These are phyloP conservation scores for Paracoccidioides lutzii DNA, from an alignment of 2,329 filamentous ascomycete genomes.

Conservation along the genomic window DNA sequence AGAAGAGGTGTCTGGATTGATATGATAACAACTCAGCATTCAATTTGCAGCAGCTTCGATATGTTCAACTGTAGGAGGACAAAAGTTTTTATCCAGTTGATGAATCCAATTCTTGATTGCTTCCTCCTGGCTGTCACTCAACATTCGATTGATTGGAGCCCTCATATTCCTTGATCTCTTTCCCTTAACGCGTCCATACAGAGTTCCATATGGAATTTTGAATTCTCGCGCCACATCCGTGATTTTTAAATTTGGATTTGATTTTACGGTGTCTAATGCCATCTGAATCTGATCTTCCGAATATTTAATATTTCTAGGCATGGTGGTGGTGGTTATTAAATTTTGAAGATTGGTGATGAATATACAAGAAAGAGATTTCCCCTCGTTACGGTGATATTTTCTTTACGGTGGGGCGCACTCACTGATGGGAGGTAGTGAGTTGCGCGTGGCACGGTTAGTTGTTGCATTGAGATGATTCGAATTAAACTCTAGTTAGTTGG, in stretches of 20 bases:
- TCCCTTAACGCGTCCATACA: neutral
- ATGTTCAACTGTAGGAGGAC: neutral
- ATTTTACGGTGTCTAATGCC: neutral
- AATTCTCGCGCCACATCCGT: neutral
- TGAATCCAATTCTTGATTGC: neutral
- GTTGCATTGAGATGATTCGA: too few species aligned
- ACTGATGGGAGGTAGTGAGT: neutral
- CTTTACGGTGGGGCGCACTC: neutral
- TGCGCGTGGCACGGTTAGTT: neutral
- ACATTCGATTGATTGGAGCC: neutral
- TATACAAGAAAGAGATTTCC: neutral
- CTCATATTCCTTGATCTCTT: too few species aligned
- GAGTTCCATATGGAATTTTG: neutral
- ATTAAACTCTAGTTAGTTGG: too few species aligned
- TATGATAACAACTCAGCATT: too few species aligned
- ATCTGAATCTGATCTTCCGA: too few species aligned
- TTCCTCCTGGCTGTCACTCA: neutral
- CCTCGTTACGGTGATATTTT: neutral
- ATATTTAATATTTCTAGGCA: neutral
- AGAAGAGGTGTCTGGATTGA: too few species aligned
- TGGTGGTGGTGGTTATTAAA: neutral
- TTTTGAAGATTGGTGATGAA: neutral
- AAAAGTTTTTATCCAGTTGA: neutral
- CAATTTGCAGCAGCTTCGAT: neutral
- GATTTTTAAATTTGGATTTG: neutral